Base-by-base conservation (phyloP, 495 filamentous ascomycete genomes). In the Penicillium dipodomyicola region DNA sequence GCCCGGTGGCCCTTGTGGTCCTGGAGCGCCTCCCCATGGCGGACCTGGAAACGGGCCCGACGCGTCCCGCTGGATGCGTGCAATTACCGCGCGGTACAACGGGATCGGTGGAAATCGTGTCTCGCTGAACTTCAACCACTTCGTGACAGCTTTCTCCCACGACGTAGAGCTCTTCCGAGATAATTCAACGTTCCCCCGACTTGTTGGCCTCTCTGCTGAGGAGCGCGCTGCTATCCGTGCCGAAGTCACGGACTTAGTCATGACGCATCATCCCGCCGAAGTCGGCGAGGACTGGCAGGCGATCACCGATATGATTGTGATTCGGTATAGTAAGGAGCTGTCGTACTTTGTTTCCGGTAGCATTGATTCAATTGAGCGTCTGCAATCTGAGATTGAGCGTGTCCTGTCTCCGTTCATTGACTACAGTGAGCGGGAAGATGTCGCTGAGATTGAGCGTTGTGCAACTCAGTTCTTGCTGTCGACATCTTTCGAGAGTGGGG, bases 61-160 rank as follows among this genome's bases (percentile, higher is more conserved):
- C 20, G 54, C 61, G 3, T 44, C 50, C 12, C 43, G 54, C 4
- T 75, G 73, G 67, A 57, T 71, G 23, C 65, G 67, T 35, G 77
- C 80, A 1, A 71, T 84, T 1, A 68, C 79, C 0, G 69, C 77
- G 40, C 77, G 85, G n/a, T 89, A 86, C 63, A 54, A 80, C 23
- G 81, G 80, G 0, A 84, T 89, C 44, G 81, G 81, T 0, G 78
- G 77, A 0, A 65, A 69, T 5, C 70, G 85, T 35, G 80, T 83
- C 0, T 49, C 39, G n/a, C 52, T 88, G 32, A 82, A 88, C 66
- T 87, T 82, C 56, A 82, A 83, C 0, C 65, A 76, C 48, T 83
- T 88, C 67, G 79, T 87, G 14, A 82, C 80, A 0, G 82, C 78
- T 1, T 84, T 80, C 56, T 76, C 74, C 40, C 81, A 84, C 58